Evolutionary conservation across 305 asterid genomes (phyloP).

Genomic region (Plantago rigida): DNA sequence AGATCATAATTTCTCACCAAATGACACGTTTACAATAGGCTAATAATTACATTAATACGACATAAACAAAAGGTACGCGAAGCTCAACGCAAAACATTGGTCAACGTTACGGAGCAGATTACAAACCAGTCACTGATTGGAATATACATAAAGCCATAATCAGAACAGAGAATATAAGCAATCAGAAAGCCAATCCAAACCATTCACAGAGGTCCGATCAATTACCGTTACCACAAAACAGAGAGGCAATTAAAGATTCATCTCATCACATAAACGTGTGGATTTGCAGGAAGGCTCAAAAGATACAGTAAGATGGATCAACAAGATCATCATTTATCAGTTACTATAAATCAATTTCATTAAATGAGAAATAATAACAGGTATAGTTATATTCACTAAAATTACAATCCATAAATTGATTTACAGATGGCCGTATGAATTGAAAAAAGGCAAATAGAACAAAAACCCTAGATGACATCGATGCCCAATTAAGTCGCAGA

Average conservation of each 20-base stretch:
- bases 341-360: neutral
- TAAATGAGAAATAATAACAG: neutral
- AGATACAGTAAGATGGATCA: neutral
- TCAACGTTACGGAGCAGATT: neutral
- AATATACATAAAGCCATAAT: too few species aligned
- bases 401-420: neutral
- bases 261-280: slow-evolving; percentile 1
- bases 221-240: neutral
- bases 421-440: neutral
- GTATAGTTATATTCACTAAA: neutral
- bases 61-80: neutral
- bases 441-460: neutral
- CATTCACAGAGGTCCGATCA: too few species aligned
- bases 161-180: too few species aligned
- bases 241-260: neutral
- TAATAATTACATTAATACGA: neutral
- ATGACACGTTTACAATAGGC: neutral
- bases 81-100: neutral
- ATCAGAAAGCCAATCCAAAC: too few species aligned
- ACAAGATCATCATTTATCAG: neutral
- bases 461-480: neutral
- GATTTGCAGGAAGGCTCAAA: neutral
- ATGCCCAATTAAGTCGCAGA: neutral
- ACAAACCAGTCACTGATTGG: too few species aligned
- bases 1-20: neutral